Conservation (phyloP, 306 rosid species). For the Prunus campanulata region DNA sequence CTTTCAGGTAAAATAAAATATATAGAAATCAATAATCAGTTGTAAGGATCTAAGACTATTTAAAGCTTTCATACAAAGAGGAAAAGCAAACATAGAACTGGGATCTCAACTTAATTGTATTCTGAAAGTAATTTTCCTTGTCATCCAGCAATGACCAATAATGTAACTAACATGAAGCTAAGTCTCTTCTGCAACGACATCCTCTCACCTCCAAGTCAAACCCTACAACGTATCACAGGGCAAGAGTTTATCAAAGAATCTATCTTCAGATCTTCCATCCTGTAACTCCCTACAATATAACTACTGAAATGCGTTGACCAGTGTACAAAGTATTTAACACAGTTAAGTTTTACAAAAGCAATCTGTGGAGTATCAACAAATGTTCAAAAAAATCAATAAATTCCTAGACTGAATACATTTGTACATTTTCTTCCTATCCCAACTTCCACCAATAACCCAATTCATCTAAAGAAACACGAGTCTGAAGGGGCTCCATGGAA, state of each 20-base stretch:
- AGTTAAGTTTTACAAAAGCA: not conserved
- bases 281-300: constrained; percentile 29
- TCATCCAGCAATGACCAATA: constrained; percentile 21
- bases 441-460: constrained; percentile 11
- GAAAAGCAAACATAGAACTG: constrained; percentile 20
- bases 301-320: constrained; percentile 15
- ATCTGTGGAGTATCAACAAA: not conserved
- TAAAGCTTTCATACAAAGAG: constrained; percentile 30
- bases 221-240: constrained; percentile 17
- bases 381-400: constrained; percentile 1
- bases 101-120: constrained; percentile 23
- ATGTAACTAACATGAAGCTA: constrained; percentile 21
- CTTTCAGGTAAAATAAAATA: constrained; percentile 18
- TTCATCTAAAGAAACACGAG: not conserved
- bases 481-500: constrained; percentile 4
- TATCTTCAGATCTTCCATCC: constrained; percentile 8
- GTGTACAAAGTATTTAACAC: constrained; percentile 6
- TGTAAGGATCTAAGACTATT: constrained; percentile 18
- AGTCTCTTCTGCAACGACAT: constrained; percentile 15
- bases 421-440: constrained; percentile 2
- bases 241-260: constrained; percentile 15
- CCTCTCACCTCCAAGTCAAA: constrained; percentile 9
- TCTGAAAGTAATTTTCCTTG: constrained; percentile 13
- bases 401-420: not conserved
- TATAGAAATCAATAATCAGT: constrained; percentile 24